These are phyloP conservation scores for Rhodotorula diobovata DNA, from an alignment of 768 basidiomycete species.

Conservation along the genomic window DNA sequence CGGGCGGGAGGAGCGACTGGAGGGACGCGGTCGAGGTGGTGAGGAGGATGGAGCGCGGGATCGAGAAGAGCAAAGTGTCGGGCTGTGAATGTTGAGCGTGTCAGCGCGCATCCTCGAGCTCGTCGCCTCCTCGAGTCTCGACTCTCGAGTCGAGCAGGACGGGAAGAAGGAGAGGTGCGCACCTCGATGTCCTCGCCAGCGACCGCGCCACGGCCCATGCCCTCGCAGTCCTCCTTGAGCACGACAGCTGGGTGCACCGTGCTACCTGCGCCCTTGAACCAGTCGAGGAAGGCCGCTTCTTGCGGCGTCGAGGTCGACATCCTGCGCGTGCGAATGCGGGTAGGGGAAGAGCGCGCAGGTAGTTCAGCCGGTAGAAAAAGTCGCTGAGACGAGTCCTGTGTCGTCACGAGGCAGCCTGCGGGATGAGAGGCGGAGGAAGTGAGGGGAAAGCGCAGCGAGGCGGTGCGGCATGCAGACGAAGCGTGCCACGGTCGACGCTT, in stretches of 20 bases:
- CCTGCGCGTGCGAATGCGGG: not conserved
- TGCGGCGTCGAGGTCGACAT: constrained; percentile 3
- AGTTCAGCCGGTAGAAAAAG: not conserved
- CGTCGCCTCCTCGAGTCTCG: not conserved
- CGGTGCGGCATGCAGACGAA: too few species aligned
- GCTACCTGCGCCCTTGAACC: constrained; percentile 41
- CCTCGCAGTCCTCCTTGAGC: constrained; percentile 42
- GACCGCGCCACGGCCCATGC: constrained; percentile 64
- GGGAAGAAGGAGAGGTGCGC: not conserved
- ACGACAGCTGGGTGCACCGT: constrained; percentile 39
- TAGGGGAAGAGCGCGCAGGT: too few species aligned
- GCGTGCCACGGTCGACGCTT: too few species aligned
- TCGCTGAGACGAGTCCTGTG: not conserved
- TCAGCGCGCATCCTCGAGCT: too few species aligned
- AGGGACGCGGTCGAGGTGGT: constrained; percentile 72
- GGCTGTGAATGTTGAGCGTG: constrained; percentile 52
- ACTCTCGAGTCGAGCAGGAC: not conserved
- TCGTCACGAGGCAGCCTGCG: not conserved
- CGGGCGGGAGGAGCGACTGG: constrained; percentile 57
- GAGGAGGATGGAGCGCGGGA: constrained; percentile 71
- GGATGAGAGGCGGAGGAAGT: not conserved
- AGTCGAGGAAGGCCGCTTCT: constrained; percentile 37
- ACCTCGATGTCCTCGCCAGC: constrained; percentile 72
- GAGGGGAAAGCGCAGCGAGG: too few species aligned
- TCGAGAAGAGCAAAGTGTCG: constrained; percentile 70